Conservation (phyloP, 768 basidiomycete genomes). For the Leccinum fibrillosum region DNA sequence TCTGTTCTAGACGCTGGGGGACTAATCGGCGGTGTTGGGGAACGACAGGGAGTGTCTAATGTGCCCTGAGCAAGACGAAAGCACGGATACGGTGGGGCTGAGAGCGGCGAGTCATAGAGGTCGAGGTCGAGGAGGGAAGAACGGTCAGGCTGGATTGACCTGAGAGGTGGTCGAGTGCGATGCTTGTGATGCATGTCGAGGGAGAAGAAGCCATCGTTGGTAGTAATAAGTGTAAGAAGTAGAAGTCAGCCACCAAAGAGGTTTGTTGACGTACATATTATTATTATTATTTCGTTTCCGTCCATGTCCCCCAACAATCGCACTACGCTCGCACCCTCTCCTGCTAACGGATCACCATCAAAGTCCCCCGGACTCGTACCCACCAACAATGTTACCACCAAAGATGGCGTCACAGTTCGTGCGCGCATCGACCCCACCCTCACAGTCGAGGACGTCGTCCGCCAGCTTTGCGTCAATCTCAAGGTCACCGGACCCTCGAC, state of each 20-base stretch:
- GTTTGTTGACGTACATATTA: no score
- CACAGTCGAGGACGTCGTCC: slow-evolving; percentile 80
- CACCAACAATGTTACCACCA: slow-evolving; percentile 81
- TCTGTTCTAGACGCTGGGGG: slow-evolving; percentile 9
- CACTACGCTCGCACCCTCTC: slow-evolving; percentile 25
- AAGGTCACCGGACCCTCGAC: slow-evolving; percentile 72
- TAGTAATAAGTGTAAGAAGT: no score
- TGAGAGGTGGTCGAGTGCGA: slow-evolving; percentile 12
- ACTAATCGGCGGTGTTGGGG: slow-evolving; percentile 16
- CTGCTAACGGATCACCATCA: slow-evolving; percentile 32
- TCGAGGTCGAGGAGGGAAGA: no score
- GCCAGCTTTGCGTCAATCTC: slow-evolving; percentile 77
- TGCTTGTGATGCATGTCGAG: background rate
- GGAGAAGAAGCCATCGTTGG: background rate
- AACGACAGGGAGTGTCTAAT: background rate
- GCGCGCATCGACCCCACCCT: slow-evolving; percentile 83
- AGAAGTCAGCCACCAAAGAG: no score
- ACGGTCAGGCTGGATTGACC: slow-evolving; percentile 8
- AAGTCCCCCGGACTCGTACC: slow-evolving; percentile 59
- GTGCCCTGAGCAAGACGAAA: background rate
- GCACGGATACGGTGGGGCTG: background rate
- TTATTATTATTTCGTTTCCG: background rate
- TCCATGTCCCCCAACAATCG: slow-evolving; percentile 27
- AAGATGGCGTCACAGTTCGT: slow-evolving; percentile 70
- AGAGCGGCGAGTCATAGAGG: background rate